phyloP scores from a whole-genome alignment of 2,329 filamentous ascomycete species.

The Cyphellophora attinorum region DNA sequence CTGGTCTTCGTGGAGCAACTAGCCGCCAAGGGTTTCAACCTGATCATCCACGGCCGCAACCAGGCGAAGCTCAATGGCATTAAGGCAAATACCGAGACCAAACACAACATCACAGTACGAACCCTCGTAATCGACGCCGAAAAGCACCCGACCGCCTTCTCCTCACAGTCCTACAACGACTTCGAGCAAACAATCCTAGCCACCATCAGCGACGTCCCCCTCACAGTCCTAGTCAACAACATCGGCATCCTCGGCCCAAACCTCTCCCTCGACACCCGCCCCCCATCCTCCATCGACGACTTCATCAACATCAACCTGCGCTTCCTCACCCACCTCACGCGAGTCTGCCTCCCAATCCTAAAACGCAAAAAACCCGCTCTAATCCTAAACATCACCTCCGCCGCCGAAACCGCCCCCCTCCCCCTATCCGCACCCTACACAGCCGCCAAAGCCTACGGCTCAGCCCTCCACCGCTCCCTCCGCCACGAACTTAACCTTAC shows the following conservation, averaged over 20 bases:
- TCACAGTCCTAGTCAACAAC: slow-evolving; percentile 51
- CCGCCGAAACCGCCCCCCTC: slow-evolving; percentile 31
- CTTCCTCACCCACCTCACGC: slow-evolving; percentile 42
- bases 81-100: slow-evolving; percentile 26
- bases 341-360: slow-evolving; percentile 36
- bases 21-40: slow-evolving; percentile 43
- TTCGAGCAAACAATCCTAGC: slow-evolving; percentile 20
- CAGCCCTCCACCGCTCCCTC: slow-evolving; percentile 30
- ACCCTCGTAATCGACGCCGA: slow-evolving; percentile 37
- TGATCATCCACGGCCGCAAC: slow-evolving; percentile 50
- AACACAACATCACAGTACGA: slow-evolving; percentile 31
- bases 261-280: slow-evolving; percentile 26
- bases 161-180: slow-evolving; percentile 1
- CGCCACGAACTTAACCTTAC: slow-evolving; percentile 33
- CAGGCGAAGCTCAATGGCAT: slow-evolving; percentile 35
- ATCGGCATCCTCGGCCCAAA: slow-evolving; percentile 34
- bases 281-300: slow-evolving; percentile 28
- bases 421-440: slow-evolving; percentile 40
- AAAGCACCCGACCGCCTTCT: slow-evolving; percentile 6
- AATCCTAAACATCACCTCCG: slow-evolving; percentile 42
- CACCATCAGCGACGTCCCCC: slow-evolving; percentile 25
- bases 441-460: slow-evolving; percentile 37
- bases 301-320: slow-evolving; percentile 39
- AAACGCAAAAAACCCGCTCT: slow-evolving; percentile 31
- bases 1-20: slow-evolving; percentile 42